Evolutionary conservation across 495 filamentous ascomycete genomes (phyloP), one percentile per base, ranked within the genome.

Genomic region (Emericellopsis terricola): DNA sequence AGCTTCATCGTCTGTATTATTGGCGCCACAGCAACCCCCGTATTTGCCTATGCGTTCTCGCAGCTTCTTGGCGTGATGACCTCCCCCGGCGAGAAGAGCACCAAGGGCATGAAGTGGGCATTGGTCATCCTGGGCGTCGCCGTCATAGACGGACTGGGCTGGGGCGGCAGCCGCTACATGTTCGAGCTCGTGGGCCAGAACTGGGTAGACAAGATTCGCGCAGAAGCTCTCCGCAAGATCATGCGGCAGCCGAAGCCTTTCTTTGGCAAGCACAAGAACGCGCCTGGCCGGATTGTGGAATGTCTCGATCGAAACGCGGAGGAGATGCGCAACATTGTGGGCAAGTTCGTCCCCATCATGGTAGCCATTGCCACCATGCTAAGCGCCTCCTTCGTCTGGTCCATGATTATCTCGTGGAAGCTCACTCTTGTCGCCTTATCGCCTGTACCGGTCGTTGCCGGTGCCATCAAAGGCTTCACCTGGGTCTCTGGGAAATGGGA

Each of bases 261-360:
- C 78, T 94, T 94, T 43, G 80, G 84, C 39, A 57, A 68, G 16
- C 61, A 76, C 2, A 60, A 57, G 26, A 81, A 94, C 52, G 66
- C 59, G 0, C 53, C 78, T 1, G 52, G 59, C 4, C 55, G 62
- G 19, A 63, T 97, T 11, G 68, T 59, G 0, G 69, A 79, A 34
- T 78, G 69, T 33, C 66, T 94, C 3, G 81, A 89, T 43, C 67
- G 81, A 31, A 78, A 87, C 44, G 81, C 74, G 2, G 89, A 96
- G 51, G 81, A 93, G 45, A 86, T 86, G 68, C 66, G 77, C 3
- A 81, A 83, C 38, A 49, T 96, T 0, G 56, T 93, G 2, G 77
- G 81, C 8, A 69, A 78, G 27, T 94, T 91, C 46, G 69, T 73
- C 4, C 78, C 73, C 3, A 70, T 74, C 28, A 48, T 77, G 0